A percentile compares a stretch with the other conserved stretches of the same genome.
Evolutionary conservation across 1,139 yeast species (phyloP).

Genomic region (Yamadazyma sp.): DNA sequence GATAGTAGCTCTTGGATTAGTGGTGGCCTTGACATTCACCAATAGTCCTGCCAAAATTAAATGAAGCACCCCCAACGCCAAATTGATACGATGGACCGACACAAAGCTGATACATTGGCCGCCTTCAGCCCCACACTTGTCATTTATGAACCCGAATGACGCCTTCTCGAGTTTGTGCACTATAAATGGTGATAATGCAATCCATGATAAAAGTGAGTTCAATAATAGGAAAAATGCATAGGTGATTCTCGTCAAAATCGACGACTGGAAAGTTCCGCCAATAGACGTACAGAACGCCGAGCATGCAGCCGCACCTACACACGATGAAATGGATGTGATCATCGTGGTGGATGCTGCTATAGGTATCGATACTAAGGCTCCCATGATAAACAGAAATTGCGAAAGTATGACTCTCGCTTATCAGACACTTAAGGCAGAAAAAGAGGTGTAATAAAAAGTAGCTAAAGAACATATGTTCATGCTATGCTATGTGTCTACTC

Average conservation of each 20-base stretch:
- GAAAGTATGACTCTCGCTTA: background rate
- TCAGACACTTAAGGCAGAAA: too few relatives aligned
- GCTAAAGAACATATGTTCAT: background rate
- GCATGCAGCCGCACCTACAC: slow-evolving; percentile 83
- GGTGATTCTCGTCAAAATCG: slow-evolving; percentile 67
- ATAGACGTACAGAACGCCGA: slow-evolving; percentile 64
- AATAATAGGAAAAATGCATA: slow-evolving; percentile 78
- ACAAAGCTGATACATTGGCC: slow-evolving; percentile 90
- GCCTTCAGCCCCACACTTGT: slow-evolving; percentile 67
- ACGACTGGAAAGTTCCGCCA: slow-evolving; percentile 62
- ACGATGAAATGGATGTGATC: slow-evolving; percentile 62
- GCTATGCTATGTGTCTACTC: slow-evolving; percentile 20
- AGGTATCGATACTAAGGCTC: slow-evolving; percentile 78
- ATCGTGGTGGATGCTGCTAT: slow-evolving; percentile 53
- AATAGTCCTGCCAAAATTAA: slow-evolving; percentile 65
- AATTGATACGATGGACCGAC: slow-evolving; percentile 87
- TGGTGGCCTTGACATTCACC: slow-evolving; percentile 73
- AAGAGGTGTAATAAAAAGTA: too few relatives aligned
- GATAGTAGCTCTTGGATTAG: slow-evolving; percentile 75
- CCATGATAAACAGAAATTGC: slow-evolving; percentile 49
- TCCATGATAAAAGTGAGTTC: slow-evolving; percentile 87
- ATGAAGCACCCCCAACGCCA: slow-evolving; percentile 83
- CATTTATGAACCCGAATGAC: slow-evolving; percentile 66
- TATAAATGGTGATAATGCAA: slow-evolving; percentile 82
- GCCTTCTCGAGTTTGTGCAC: slow-evolving; percentile 72